Evolutionary conservation across 108 stramenopile species (phyloP), one percentile per base, ranked within the genome.

Genomic region (Fistulifera pelliculosa): DNA sequence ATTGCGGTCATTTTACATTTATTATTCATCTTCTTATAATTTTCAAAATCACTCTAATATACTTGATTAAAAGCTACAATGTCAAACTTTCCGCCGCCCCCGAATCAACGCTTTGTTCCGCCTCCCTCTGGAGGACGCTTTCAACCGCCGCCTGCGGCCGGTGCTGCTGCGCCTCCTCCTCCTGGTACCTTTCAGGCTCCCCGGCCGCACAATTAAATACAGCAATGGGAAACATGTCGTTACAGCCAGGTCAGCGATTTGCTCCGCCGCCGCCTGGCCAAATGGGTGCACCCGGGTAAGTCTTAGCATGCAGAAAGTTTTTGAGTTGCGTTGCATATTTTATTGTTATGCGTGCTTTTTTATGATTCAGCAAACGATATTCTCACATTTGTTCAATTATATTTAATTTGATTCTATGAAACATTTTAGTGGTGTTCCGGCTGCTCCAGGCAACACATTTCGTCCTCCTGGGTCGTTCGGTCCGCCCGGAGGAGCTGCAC

Each of bases 361-460:
- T 2, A 15, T n/a, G n/a, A n/a, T n/a, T n/a, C n/a, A n/a, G n/a
- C n/a, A n/a, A n/a, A n/a, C n/a, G n/a, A n/a, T n/a, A n/a, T n/a
- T n/a, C n/a, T n/a, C n/a, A n/a, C n/a, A n/a, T n/a, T n/a, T n/a
- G n/a, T n/a, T n/a, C n/a, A n/a, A n/a, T n/a, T n/a, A n/a, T n/a
- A n/a, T n/a, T n/a, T n/a, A n/a, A n/a, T n/a, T n/a, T n/a, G n/a
- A n/a, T n/a, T n/a, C n/a, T n/a, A n/a, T n/a, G n/a, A n/a, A 8
- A 35, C 31, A 8, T 8, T 45, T 45, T 11, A 45, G 44, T 8
- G 23, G 6, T n/a, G 44, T 1, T n/a, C 45, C 49, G 17, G 31
- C 49, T 21, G 26, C 25, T 24, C 49, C 56, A 22, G 61, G 62
- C 15, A 49, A 54, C 18, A 69, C 65, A 62, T 69, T 70, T 62